Evolutionary conservation across 495 filamentous ascomycete species (phyloP).

Genomic region (Aspergillus homomorphus): DNA sequence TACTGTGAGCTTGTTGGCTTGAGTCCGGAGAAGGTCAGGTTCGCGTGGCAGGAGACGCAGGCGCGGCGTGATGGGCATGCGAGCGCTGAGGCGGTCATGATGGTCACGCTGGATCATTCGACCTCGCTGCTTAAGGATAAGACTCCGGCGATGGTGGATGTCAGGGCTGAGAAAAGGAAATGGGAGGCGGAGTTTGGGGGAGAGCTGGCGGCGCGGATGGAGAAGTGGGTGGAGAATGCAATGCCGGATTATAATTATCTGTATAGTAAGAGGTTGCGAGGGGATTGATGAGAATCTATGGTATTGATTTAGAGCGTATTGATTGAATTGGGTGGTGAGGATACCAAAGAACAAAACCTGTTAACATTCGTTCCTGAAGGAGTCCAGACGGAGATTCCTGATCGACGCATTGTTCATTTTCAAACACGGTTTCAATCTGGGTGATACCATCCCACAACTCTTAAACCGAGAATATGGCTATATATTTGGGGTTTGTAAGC

Average conservation of each 20-base stretch:
- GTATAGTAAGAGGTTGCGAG: conserved; percentile 10
- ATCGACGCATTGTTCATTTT: too few species aligned
- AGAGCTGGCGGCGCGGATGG: conserved; percentile 24
- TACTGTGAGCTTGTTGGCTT: conserved; percentile 29
- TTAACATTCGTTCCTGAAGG: too few species aligned
- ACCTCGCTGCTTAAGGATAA: conserved; percentile 29
- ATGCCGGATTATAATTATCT: conserved; percentile 44
- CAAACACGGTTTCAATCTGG: too few species aligned
- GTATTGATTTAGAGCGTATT: background rate
- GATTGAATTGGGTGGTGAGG: too few species aligned
- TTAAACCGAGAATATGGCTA: too few species aligned
- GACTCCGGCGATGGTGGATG: conserved; percentile 22
- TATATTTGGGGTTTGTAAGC: too few species aligned
- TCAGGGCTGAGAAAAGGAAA: conserved; percentile 31
- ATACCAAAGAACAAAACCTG: too few species aligned
- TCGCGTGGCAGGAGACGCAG: conserved; percentile 26
- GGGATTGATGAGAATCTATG: background rate
- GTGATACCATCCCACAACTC: too few species aligned
- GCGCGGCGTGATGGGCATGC: conserved; percentile 6
- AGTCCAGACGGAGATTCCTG: too few species aligned
- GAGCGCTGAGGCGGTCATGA: conserved; percentile 17
- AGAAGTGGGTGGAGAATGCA: conserved; percentile 28
- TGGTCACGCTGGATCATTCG: conserved; percentile 26
- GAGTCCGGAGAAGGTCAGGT: conserved; percentile 23
- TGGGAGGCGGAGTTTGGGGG: conserved; percentile 45